A percentile compares a stretch with the other conserved stretches of the same genome.
These are phyloP conservation scores for Lumnitzera littorea DNA, from an alignment of 345 rosid species.

Conservation along the genomic window DNA sequence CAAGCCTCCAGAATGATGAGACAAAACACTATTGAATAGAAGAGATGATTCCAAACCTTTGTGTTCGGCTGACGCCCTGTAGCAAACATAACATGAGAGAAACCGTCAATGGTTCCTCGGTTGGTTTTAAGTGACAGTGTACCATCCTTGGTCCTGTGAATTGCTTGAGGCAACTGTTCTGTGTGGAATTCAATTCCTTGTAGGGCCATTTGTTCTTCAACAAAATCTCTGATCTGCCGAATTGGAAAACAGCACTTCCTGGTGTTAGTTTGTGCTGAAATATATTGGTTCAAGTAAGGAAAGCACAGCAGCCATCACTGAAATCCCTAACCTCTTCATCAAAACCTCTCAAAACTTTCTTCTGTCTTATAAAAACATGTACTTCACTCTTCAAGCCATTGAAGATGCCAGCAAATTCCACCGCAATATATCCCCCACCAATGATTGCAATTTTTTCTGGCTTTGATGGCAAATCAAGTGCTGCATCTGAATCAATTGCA, in stretches of 20 bases:
- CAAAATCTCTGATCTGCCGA: conserved; percentile 79
- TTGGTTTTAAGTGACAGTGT: conserved; percentile 72
- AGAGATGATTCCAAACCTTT: conserved; percentile 39
- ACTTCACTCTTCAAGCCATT: conserved; percentile 76
- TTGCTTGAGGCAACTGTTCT: conserved; percentile 83
- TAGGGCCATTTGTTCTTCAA: conserved; percentile 78
- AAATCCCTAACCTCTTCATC: conserved; percentile 74
- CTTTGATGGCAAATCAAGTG: conserved; percentile 87
- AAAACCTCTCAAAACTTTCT: conserved; percentile 85
- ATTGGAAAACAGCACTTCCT: background rate
- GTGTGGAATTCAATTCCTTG: conserved; percentile 89
- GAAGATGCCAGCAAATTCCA: conserved; percentile 90
- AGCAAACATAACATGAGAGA: conserved; percentile 96
- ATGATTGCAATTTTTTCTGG: conserved; percentile 76
- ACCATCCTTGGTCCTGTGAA: conserved; percentile 71
- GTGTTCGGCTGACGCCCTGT: conserved; percentile 92
- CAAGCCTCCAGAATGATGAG: background rate
- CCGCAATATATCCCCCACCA: conserved; percentile 90
- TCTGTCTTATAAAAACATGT: conserved; percentile 89
- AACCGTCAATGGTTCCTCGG: conserved; percentile 79
- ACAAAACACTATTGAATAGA: conserved; percentile 6
- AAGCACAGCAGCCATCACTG: conserved; percentile 4
- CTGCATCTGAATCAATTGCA: conserved; percentile 90
- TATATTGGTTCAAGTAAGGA: background rate
- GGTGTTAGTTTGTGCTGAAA: background rate